phyloP scores from a whole-genome alignment of 164 flowering plant species.

The Nymphaea colorata region DNA sequence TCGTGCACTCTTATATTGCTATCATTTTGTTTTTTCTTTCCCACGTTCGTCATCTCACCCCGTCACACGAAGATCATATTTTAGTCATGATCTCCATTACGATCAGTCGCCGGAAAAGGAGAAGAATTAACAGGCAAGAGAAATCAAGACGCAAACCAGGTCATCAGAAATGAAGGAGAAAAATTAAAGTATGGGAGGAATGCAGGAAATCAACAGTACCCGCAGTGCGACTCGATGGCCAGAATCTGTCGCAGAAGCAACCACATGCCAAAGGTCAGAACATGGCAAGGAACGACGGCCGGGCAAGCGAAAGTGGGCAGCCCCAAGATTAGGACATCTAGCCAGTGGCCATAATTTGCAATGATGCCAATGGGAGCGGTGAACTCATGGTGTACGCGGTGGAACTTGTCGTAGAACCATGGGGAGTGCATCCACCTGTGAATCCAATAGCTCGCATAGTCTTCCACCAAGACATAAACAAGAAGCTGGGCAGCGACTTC shows the following conservation, averaged over 20 bases:
- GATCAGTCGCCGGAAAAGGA: no score
- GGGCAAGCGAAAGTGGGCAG: conserved; percentile 85
- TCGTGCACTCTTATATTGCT: no score
- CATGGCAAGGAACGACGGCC: conserved; percentile 76
- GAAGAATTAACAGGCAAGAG: no score
- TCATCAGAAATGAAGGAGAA: not conserved
- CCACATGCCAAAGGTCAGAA: conserved; percentile 90
- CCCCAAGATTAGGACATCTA: conserved; percentile 73
- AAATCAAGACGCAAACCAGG: no score
- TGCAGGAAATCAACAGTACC: conserved; percentile 33
- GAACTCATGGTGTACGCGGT: conserved; percentile 75
- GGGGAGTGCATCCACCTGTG: conserved; percentile 59
- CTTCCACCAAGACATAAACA: conserved; percentile 71
- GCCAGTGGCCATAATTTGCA: conserved; percentile 90
- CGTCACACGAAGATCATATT: no score
- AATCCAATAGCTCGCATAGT: conserved; percentile 79
- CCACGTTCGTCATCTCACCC: no score
- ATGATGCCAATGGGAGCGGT: conserved; percentile 78
- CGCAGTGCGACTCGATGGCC: conserved; percentile 92
- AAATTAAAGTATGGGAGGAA: not conserved
- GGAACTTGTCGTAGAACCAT: conserved; percentile 89
- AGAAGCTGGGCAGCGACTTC: conserved; percentile 55
- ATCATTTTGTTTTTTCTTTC: no score
- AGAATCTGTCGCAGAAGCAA: conserved; percentile 75
- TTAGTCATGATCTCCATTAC: no score